A percentile compares a stretch with the other conserved stretches of the same genome.
Conservation (phyloP, 257 asterid species). For the Solanum gandarillasii region DNA sequence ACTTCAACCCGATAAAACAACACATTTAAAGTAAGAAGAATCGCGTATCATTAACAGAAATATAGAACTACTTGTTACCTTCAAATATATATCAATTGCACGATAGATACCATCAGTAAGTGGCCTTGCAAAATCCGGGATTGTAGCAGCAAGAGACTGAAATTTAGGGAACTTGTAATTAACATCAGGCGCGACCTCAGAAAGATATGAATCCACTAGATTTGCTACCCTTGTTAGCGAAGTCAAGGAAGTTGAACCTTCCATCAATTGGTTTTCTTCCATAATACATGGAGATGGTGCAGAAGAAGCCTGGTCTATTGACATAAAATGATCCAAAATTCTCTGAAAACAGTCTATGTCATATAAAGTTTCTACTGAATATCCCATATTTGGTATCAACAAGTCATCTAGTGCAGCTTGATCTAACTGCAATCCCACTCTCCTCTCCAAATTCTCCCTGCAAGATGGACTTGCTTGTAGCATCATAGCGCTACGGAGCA, state of each 20-base stretch:
- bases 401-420: constrained; percentile 2
- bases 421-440: constrained; percentile 7
- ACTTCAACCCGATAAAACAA: neutral
- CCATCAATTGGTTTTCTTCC: neutral
- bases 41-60: neutral
- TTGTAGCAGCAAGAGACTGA: constrained; percentile 58
- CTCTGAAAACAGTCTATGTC: constrained; percentile 6
- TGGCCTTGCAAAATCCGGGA: constrained; percentile 85
- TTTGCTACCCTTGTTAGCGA: constrained; percentile 71
- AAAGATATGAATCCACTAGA: constrained; percentile 71
- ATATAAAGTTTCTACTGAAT: constrained; percentile 6
- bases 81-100: constrained; percentile 71
- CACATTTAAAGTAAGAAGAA: neutral
- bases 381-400: constrained; percentile 4
- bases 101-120: constrained; percentile 76
- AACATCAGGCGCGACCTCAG: constrained; percentile 74
- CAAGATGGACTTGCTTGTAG: constrained; percentile 12
- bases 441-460: constrained; percentile 10
- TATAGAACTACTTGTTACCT: constrained; percentile 28
- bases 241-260: constrained; percentile 24
- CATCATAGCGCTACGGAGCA: constrained; percentile 4
- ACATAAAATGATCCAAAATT: constrained; percentile 6
- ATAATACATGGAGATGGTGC: constrained; percentile 3
- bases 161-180: constrained; percentile 66
- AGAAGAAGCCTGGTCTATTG: constrained; percentile 1